Evolutionary conservation across 805 yeast species (phyloP).

Genomic region (Ogataea parapolymorpha): DNA sequence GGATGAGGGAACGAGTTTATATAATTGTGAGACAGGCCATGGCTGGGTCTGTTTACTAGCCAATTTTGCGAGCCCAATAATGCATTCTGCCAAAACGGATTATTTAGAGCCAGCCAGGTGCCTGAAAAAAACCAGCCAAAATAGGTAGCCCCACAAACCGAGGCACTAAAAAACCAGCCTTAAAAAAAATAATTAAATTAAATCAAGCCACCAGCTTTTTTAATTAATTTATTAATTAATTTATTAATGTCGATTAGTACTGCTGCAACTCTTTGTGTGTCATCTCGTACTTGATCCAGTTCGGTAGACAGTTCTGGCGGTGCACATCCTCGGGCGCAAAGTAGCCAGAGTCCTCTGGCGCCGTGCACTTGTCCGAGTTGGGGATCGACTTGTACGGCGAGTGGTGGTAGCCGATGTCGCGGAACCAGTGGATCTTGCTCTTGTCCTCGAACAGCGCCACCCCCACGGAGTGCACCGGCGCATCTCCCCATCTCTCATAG

Average conservation of each 20-base stretch:
- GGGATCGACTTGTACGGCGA: conserved; percentile 80
- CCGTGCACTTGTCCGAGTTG: conserved; percentile 46
- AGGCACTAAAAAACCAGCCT: conserved; percentile 3
- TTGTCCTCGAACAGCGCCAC: conserved; percentile 70
- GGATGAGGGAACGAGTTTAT: neutral
- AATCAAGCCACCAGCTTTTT: neutral
- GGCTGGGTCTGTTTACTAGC: neutral
- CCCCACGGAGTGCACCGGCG: conserved; percentile 83
- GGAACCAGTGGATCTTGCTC: conserved; percentile 75
- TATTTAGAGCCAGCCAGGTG: conserved; percentile 3
- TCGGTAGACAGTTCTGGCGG: conserved; percentile 34
- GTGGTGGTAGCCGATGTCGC: conserved; percentile 78
- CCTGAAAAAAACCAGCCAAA: conserved; percentile 1
- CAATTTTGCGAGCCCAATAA: neutral
- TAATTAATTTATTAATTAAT: neutral
- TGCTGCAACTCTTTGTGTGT: conserved; percentile 33
- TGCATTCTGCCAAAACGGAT: conserved; percentile 1
- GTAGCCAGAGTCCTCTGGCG: conserved; percentile 33
- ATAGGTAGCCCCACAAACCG: neutral
- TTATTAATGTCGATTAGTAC: conserved; percentile 16
- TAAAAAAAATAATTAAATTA: neutral
- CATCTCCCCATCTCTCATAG: conserved; percentile 93
- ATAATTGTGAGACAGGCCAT: neutral
- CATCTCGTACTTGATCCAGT: conserved; percentile 37
- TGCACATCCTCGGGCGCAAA: conserved; percentile 34